Percentiles rank a stretch among this genome's conserved stretches.
phyloP scores from a whole-genome alignment of 805 yeast genomes.

The Starmerella vitae region DNA sequence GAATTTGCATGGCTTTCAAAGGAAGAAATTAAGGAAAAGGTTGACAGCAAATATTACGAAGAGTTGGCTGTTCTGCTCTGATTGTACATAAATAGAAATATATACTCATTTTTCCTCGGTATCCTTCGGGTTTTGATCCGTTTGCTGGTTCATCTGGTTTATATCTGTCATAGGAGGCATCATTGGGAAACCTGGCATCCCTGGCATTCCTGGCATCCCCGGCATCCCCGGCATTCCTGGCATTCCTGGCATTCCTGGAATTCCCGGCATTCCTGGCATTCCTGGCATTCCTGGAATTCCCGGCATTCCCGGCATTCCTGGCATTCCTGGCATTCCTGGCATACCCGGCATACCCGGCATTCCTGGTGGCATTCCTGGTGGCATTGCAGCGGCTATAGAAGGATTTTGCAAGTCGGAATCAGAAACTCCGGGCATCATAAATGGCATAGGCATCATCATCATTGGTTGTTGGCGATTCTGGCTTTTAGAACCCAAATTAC shows the following conservation, averaged over 20 bases:
- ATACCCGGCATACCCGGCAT: conserved; percentile 10
- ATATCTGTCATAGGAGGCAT: conserved; percentile 19
- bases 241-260: conserved; percentile 20
- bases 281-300: conserved; percentile 12
- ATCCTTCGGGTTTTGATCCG: conserved; percentile 13
- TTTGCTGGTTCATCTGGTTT: conserved; percentile 20
- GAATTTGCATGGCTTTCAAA: conserved; percentile 75
- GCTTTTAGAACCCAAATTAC: conserved; percentile 40
- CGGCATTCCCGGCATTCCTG: conserved; percentile 23
- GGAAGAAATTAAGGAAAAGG: conserved; percentile 52
- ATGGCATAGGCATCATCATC: conserved; percentile 18
- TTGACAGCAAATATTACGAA: conserved; percentile 40
- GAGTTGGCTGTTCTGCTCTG: conserved; percentile 15
- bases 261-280: conserved; percentile 14
- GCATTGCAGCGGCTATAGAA: too few relatives aligned
- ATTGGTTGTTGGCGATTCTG: conserved; percentile 8
- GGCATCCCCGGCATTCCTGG: conserved; percentile 18
- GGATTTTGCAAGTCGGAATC: too few relatives aligned
- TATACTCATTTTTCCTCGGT: not conserved
- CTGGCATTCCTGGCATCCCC: conserved; percentile 20
- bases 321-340: conserved; percentile 16
- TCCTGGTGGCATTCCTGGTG: conserved; percentile 11
- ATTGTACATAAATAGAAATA: conserved; percentile 3
- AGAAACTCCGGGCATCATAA: conserved; percentile 20
- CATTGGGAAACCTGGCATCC: conserved; percentile 29